Conservation (phyloP, 2,329 filamentous ascomycete genomes). For the Ilyonectria robusta region DNA sequence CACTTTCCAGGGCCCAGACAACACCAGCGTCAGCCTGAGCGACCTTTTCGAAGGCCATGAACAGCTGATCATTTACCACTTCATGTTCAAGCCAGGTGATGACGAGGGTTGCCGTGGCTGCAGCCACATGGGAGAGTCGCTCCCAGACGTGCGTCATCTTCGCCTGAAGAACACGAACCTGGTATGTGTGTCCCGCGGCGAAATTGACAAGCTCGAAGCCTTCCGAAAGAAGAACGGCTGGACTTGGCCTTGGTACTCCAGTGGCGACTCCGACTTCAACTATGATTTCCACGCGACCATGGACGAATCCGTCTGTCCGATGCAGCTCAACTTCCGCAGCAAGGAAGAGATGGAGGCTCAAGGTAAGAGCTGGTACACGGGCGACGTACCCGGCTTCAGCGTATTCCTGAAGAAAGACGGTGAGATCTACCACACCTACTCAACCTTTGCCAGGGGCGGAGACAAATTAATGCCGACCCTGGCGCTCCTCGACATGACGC, state of each 20-base stretch:
- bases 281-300: constrained; percentile 56
- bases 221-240: constrained; percentile 57
- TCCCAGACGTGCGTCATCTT: constrained; percentile 57
- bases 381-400: constrained; percentile 55
- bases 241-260: constrained; percentile 59
- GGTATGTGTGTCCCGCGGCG: constrained; percentile 56
- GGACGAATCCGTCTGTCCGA: constrained; percentile 46
- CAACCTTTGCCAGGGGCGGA: constrained; percentile 50
- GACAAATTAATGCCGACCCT: constrained; percentile 51
- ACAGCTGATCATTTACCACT: constrained; percentile 61
- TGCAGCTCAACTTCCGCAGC: constrained; percentile 47
- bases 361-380: constrained; percentile 47
- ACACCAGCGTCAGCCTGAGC: constrained; percentile 42
- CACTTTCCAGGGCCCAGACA: constrained; percentile 52
- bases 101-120: constrained; percentile 57
- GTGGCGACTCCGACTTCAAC: constrained; percentile 55
- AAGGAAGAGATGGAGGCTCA: constrained; percentile 46
- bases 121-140: constrained; percentile 55
- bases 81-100: constrained; percentile 58
- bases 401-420: constrained; percentile 53
- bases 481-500: constrained; percentile 53
- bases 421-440: constrained; percentile 57
- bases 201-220: constrained; percentile 52
- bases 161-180: constrained; percentile 55
- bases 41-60: constrained; percentile 53